Evolutionary conservation across 1,139 yeast genomes (phyloP).

Genomic region (Suhomyces bolitotheri): DNA sequence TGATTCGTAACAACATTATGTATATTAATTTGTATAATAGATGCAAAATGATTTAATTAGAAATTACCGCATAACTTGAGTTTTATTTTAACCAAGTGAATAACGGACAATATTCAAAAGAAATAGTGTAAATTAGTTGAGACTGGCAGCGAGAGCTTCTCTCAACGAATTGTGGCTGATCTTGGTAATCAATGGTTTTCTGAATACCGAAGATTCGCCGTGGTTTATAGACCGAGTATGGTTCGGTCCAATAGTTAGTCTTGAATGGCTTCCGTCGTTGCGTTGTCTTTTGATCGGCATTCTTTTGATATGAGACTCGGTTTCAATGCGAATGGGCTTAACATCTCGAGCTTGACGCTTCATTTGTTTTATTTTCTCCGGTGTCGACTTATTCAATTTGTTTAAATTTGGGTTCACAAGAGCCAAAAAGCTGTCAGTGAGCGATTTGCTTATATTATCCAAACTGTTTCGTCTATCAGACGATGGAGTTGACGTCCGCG

Average conservation of each 20-base stretch:
- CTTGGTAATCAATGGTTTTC: conserved; percentile 37
- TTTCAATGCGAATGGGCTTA: conserved; percentile 16
- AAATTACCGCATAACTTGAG: conserved; percentile 4
- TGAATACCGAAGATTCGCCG: conserved; percentile 42
- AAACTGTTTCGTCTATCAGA: conserved; percentile 5
- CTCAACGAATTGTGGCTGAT: conserved; percentile 35
- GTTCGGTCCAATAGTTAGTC: conserved; percentile 50
- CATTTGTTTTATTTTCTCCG: conserved; percentile 14
- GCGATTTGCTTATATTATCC: conserved; percentile 18
- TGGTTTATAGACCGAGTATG: conserved; percentile 44
- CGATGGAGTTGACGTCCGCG: conserved; percentile 5
- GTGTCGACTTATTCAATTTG: conserved; percentile 4
- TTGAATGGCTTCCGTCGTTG: conserved; percentile 42
- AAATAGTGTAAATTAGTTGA: conserved; percentile 1
- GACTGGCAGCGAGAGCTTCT: conserved; percentile 31
- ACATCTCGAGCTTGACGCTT: conserved; percentile 13
- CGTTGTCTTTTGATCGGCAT: conserved; percentile 26
- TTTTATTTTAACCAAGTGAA: conserved; percentile 2
- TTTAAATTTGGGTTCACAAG: conserved; percentile 16
- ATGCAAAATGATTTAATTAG: conserved; percentile 12
- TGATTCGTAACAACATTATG: conserved; percentile 15
- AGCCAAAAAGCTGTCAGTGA: conserved; percentile 22
- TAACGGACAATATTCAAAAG: too few species aligned
- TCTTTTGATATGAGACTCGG: conserved; percentile 26
- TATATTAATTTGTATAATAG: conserved; percentile 9